A percentile compares a stretch with the other conserved stretches of the same genome.
These are phyloP conservation scores for Anthoceros angustus DNA, from an alignment of 225 moss, liverwort and hornwort species.

Conservation along the genomic window DNA sequence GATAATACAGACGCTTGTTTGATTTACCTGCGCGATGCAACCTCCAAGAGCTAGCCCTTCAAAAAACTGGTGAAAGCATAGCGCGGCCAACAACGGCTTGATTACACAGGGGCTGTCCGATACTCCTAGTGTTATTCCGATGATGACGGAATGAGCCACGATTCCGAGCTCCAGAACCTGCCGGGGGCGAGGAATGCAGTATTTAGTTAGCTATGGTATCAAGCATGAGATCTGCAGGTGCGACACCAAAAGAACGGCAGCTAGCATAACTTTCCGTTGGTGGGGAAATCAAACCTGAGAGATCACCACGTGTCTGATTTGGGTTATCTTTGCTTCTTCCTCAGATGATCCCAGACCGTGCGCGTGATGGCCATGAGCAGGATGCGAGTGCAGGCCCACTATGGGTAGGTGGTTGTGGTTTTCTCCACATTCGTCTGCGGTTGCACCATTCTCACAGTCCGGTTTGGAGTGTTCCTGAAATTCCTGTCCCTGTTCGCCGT, in stretches of 20 bases:
- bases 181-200: neutral
- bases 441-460: neutral
- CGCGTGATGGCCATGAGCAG: neutral
- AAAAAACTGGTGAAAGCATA: conserved; percentile 80
- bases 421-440: conserved; percentile 5
- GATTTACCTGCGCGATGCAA: conserved; percentile 57
- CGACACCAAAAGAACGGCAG: neutral
- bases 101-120: conserved; percentile 58
- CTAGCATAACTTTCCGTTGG: neutral
- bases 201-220: neutral
- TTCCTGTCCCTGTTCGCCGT: neutral
- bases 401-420: neutral
- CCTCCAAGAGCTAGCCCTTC: conserved; percentile 94
- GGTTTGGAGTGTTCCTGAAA: neutral
- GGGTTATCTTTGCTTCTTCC: conserved; percentile 5
- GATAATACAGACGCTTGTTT: neutral
- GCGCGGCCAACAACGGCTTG: conserved; percentile 59
- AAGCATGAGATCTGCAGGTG: neutral
- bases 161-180: conserved; percentile 78
- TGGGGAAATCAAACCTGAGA: conserved; percentile 15
- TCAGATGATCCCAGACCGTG: neutral
- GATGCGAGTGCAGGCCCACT: neutral
- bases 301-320: conserved; percentile 19
- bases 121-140: conserved; percentile 65
- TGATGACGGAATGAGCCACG: conserved; percentile 66